Evolutionary conservation across 2,329 filamentous ascomycete genomes (phyloP).

Genomic region (Diaporthe sp.): DNA sequence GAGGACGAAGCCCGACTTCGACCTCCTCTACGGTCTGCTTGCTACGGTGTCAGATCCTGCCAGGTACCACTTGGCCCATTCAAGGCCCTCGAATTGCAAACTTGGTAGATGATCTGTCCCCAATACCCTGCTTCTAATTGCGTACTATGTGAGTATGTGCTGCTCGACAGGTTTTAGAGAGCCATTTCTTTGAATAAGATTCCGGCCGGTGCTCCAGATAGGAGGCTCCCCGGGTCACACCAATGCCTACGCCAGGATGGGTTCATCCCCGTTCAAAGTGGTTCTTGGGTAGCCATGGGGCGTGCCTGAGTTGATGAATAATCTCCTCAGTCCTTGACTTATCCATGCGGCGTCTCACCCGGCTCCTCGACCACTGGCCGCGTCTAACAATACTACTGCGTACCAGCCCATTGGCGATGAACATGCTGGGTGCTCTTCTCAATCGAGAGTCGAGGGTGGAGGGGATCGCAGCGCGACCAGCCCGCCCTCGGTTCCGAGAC

Average conservation of each 20-base stretch:
- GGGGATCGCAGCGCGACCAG: constrained; percentile 21
- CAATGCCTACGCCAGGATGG: constrained; percentile 24
- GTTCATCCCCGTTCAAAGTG: constrained; percentile 36
- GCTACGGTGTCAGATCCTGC: constrained; percentile 22
- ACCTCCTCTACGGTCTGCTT: not conserved
- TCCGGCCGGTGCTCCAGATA: constrained; percentile 19
- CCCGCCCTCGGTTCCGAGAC: constrained; percentile 25
- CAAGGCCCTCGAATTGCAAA: not conserved
- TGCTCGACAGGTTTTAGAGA: not conserved
- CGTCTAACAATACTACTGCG: not conserved
- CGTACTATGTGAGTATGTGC: not conserved
- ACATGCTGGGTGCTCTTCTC: not conserved
- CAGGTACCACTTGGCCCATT: constrained; percentile 10
- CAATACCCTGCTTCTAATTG: not conserved
- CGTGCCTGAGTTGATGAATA: constrained; percentile 35
- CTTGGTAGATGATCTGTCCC: not conserved
- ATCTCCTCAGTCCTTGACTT: constrained; percentile 22
- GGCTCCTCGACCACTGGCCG: not conserved
- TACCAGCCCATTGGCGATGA: not conserved
- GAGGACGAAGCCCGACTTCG: constrained; percentile 10
- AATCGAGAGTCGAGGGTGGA: not conserved
- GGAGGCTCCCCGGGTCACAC: constrained; percentile 26
- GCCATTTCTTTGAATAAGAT: not conserved
- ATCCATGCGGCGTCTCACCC: not conserved
- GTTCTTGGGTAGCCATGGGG: constrained; percentile 5